Conservation (phyloP, 306 rosid genomes). For the Aeschynomene evenia region DNA sequence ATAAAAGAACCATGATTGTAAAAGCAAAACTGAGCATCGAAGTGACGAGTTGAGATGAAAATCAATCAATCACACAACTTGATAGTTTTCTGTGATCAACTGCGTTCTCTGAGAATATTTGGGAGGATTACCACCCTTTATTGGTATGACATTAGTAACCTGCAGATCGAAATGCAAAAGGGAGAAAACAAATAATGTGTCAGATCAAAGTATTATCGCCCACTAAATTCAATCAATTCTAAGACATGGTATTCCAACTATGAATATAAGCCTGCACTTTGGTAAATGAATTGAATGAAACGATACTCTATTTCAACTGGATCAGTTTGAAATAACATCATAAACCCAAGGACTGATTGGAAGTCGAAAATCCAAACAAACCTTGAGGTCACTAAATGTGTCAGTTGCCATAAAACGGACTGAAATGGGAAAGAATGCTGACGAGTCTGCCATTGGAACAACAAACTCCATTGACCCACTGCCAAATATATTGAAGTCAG, state of each 20-base stretch:
- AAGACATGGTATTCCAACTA: not conserved
- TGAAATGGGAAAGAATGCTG: slow-evolving; percentile 85
- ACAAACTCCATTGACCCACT: slow-evolving; percentile 97
- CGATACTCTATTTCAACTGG: not conserved
- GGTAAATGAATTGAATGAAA: not conserved
- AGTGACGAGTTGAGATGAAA: slow-evolving; percentile 17
- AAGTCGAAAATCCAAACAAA: slow-evolving; percentile 28
- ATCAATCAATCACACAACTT: slow-evolving; percentile 57
- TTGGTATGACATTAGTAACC: slow-evolving; percentile 69
- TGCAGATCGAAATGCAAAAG: slow-evolving; percentile 23
- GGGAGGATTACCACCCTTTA: slow-evolving; percentile 77
- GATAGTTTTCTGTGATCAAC: slow-evolving; percentile 79
- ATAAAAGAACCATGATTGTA: slow-evolving; percentile 2
- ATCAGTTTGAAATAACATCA: not conserved
- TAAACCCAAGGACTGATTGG: not conserved
- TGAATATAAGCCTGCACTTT: not conserved
- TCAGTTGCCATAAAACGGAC: slow-evolving; percentile 70
- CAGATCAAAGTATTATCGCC: not conserved
- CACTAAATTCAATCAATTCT: slow-evolving; percentile 10
- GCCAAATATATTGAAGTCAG: slow-evolving; percentile 39
- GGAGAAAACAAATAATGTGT: not conserved
- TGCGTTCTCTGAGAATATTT: slow-evolving; percentile 85
- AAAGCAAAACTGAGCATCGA: slow-evolving; percentile 25
- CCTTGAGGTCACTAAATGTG: slow-evolving; percentile 92
- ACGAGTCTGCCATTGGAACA: slow-evolving; percentile 85